Percentiles rank a stretch among this genome's conserved stretches.
Evolutionary conservation across 257 asterid genomes (phyloP).

Genomic region (Forsythia suspensa): DNA sequence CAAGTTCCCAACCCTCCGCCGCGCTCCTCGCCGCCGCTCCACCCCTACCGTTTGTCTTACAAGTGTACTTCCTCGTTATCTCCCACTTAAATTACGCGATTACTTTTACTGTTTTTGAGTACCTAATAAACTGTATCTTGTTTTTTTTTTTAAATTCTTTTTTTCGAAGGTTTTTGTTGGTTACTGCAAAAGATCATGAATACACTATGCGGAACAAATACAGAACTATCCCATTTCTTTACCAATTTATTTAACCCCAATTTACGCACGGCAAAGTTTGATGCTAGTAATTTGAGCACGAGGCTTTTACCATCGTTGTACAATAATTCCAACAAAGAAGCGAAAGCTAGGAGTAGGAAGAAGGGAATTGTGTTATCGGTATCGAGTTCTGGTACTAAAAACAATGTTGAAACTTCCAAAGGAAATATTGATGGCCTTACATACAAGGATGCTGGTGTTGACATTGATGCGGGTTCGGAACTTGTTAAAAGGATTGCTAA

Average conservation of each 20-base stretch:
- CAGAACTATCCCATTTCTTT: constrained; percentile 29
- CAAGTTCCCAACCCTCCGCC: background rate
- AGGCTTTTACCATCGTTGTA: constrained; percentile 28
- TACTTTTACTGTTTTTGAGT: background rate
- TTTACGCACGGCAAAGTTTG: constrained; percentile 5
- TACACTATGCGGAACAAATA: constrained; percentile 32
- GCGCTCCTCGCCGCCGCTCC: background rate
- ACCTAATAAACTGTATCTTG: background rate
- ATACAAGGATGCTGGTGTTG: constrained; percentile 94
- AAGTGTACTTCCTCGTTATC: background rate
- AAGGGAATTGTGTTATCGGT: constrained; percentile 24
- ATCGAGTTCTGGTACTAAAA: constrained; percentile 29
- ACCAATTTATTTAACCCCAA: constrained; percentile 21
- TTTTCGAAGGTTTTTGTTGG: constrained; percentile 18
- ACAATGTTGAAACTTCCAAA: constrained; percentile 24
- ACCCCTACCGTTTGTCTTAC: background rate
- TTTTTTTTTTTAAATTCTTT: background rate
- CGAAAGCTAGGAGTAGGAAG: constrained; percentile 27
- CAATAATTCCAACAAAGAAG: constrained; percentile 21
- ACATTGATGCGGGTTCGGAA: constrained; percentile 95
- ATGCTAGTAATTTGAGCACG: constrained; percentile 5
- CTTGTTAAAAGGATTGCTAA: constrained; percentile 87
- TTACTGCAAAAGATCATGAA: constrained; percentile 28
- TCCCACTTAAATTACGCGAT: background rate
- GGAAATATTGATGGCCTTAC: constrained; percentile 54